phyloP scores from a whole-genome alignment of 768 basidiomycete species.

The Erythrobasidium yunnanense region DNA sequence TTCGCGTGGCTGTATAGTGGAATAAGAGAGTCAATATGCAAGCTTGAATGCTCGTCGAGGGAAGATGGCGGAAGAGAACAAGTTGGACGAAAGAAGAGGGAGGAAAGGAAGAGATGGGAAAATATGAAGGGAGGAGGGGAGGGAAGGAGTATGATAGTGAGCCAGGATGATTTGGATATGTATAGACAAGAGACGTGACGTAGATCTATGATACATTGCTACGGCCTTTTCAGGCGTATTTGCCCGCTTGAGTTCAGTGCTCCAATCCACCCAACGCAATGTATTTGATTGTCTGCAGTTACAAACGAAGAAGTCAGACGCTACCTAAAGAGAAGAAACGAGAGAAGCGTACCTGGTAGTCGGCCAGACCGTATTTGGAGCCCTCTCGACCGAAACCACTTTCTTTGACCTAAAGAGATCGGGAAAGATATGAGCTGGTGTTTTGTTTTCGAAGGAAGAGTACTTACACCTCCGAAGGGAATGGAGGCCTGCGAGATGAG shows the following conservation, averaged over 20 bases:
- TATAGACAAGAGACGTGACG: no score
- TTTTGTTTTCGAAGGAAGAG: background rate
- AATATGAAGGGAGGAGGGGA: background rate
- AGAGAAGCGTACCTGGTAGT: conserved; percentile 21
- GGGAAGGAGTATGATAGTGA: background rate
- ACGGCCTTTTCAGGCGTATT: no score
- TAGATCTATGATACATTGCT: no score
- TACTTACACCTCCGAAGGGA: conserved; percentile 80
- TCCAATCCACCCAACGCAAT: conserved; percentile 18
- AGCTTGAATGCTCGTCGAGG: no score
- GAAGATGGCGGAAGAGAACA: no score
- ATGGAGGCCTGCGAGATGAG: conserved; percentile 64
- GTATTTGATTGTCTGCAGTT: conserved; percentile 22
- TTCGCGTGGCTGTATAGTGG: no score
- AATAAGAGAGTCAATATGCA: no score
- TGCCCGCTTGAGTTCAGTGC: no score
- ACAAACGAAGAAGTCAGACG: no score
- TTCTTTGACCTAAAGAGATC: conserved; percentile 3
- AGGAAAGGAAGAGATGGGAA: no score
- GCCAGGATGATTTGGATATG: background rate
- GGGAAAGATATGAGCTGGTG: background rate
- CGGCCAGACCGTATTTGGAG: background rate
- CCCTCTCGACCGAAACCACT: conserved; percentile 21
- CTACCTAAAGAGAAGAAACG: no score
- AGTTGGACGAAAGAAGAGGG: no score